Percentiles rank a stretch among this genome's conserved stretches.
phyloP scores from a whole-genome alignment of 2,329 filamentous ascomycete species.

The Hyphodiscus sp. region DNA sequence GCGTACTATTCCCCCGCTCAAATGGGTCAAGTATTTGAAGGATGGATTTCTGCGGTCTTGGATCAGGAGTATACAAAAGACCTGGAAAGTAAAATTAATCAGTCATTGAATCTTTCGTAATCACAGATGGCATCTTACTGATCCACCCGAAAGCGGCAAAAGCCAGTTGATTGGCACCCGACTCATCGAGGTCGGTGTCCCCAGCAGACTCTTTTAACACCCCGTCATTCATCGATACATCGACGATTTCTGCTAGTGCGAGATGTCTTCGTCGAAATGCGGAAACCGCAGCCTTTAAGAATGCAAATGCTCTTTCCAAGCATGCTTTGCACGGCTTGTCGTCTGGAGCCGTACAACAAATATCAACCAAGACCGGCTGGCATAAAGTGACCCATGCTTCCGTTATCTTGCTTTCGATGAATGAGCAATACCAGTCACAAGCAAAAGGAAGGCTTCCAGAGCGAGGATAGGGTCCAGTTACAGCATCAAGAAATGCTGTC shows the following conservation, averaged over 20 bases:
- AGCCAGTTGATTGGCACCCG: not conserved
- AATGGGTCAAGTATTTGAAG: not conserved
- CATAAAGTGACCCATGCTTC: not conserved
- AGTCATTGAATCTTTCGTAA: not conserved
- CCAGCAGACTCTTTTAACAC: not conserved
- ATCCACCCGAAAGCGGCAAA: constrained; percentile 1
- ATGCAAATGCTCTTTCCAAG: no score
- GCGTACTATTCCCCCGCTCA: no score
- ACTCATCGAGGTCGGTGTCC: not conserved
- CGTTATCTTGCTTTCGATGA: not conserved
- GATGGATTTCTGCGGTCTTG: not conserved
- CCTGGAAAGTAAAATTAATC: not conserved
- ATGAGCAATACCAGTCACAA: not conserved
- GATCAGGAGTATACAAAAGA: not conserved
- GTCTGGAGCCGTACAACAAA: no score
- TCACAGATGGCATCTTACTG: not conserved
- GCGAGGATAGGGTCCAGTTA: not conserved
- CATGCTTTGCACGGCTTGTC: no score
- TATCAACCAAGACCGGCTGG: not conserved
- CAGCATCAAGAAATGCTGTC: no score
- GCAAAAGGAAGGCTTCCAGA: not conserved
- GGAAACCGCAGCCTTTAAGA: constrained; percentile 28
- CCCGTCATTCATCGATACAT: not conserved
- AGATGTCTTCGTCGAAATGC: constrained; percentile 25
- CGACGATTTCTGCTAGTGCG: not conserved